phyloP scores from a whole-genome alignment of 2,329 filamentous ascomycete species.

The Alternaria rosae region DNA sequence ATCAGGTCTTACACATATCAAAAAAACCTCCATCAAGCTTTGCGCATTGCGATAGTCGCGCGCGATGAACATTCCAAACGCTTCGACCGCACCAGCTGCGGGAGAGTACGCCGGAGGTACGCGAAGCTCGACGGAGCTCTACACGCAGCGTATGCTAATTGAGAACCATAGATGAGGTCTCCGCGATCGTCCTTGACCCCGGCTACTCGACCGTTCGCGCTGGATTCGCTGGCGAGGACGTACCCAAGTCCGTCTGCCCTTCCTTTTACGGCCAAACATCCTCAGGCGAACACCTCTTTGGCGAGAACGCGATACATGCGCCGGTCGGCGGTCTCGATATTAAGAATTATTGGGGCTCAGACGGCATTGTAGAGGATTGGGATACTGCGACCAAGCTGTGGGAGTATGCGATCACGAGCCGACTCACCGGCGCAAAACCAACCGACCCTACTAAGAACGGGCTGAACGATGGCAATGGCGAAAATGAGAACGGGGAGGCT shows the following conservation, averaged over 20 bases:
- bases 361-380: slow-evolving; percentile 96
- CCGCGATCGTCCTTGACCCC: slow-evolving; percentile 93
- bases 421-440: slow-evolving; percentile 79
- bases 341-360: slow-evolving; percentile 87
- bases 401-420: slow-evolving; percentile 90
- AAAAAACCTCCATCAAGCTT: slow-evolving; percentile 4
- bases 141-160: slow-evolving; percentile 20
- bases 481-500: slow-evolving; percentile 63
- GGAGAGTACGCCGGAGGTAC: slow-evolving; percentile 58
- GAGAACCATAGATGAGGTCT: slow-evolving; percentile 80
- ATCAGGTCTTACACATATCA: slow-evolving; percentile 8
- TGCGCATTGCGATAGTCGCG: slow-evolving; percentile 18
- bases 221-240: slow-evolving; percentile 96
- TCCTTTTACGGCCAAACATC: slow-evolving; percentile 78
- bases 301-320: slow-evolving; percentile 87
- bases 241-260: slow-evolving; percentile 90
- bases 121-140: slow-evolving; percentile 11
- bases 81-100: slow-evolving; percentile 49
- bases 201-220: slow-evolving; percentile 91
- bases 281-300: slow-evolving; percentile 70
- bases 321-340: slow-evolving; percentile 80
- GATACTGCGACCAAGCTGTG: slow-evolving; percentile 87
- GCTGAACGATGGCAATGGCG: slow-evolving; percentile 80
- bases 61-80: slow-evolving; percentile 49
- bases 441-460: slow-evolving; percentile 77